These are phyloP conservation scores for Aspergillus puulaauensis DNA, from an alignment of 2,329 filamentous ascomycete species.

Conservation along the genomic window DNA sequence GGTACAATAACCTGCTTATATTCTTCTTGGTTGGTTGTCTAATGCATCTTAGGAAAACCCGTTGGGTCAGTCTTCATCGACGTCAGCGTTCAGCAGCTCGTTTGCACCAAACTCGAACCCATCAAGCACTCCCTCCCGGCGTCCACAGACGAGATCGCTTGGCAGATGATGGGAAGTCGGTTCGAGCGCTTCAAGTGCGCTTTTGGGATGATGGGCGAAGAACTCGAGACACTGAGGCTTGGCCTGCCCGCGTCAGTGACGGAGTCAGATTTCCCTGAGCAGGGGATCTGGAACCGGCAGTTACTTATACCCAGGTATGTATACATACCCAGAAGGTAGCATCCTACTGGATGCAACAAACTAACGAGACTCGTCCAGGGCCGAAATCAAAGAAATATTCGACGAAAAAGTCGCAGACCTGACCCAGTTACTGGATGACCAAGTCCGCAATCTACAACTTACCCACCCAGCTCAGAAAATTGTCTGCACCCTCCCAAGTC, in stretches of 20 bases:
- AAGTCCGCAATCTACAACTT: constrained; percentile 23
- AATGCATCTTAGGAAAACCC: constrained; percentile 19
- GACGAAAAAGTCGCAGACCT: constrained; percentile 25
- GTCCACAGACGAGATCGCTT: constrained; percentile 21
- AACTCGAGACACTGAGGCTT: constrained; percentile 26
- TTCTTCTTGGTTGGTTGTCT: not conserved
- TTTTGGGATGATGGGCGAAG: constrained; percentile 28
- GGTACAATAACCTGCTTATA: constrained; percentile 6
- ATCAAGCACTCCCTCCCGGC: constrained; percentile 18
- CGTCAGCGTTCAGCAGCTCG: constrained; percentile 25
- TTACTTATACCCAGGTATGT: constrained; percentile 30
- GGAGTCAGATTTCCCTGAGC: constrained; percentile 24
- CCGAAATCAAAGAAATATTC: constrained; percentile 21
- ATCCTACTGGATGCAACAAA: not conserved
- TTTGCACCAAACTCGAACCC: constrained; percentile 24
- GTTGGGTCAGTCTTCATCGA: constrained; percentile 41
- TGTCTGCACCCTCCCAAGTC: constrained; percentile 14
- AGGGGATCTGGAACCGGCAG: constrained; percentile 28
- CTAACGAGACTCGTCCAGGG: constrained; percentile 3
- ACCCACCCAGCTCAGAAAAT: constrained; percentile 29
- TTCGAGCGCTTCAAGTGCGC: constrained; percentile 36
- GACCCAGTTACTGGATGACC: constrained; percentile 29
- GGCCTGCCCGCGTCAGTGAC: constrained; percentile 25
- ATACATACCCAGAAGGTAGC: not conserved
- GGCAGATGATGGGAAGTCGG: constrained; percentile 31